Percentiles rank a stretch among this genome's conserved stretches.
phyloP scores from a whole-genome alignment of 768 basidiomycete species.

The Suillus subaureus region DNA sequence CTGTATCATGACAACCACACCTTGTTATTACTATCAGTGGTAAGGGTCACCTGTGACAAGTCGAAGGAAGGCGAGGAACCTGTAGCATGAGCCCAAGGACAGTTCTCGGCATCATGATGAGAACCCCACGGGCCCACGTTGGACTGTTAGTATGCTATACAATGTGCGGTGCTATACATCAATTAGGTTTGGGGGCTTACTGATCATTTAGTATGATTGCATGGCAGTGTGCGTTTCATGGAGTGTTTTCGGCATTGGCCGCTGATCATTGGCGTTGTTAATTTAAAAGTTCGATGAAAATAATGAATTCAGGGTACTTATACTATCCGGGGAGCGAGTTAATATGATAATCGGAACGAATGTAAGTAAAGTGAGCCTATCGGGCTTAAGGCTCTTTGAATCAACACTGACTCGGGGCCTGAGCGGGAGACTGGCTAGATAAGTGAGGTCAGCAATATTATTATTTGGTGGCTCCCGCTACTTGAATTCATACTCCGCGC shows the following conservation, averaged over 20 bases:
- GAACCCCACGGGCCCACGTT: no score
- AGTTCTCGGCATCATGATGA: background rate
- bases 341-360: no score
- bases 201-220: no score
- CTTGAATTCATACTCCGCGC: background rate
- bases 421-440: no score
- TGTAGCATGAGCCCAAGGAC: background rate
- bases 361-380: no score
- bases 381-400: no score
- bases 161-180: background rate
- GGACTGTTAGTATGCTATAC: no score
- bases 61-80: background rate
- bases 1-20: background rate
- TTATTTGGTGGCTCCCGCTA: background rate
- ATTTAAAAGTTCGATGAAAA: background rate
- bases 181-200: background rate
- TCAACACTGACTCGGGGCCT: no score
- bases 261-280: background rate
- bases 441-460: background rate
- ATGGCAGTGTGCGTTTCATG: no score
- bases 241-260: no score
- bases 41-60: background rate
- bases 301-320: background rate
- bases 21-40: no score
- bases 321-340: no score